These are phyloP conservation scores for Boletus patriciae DNA, from an alignment of 768 basidiomycete genomes.

Conservation along the genomic window DNA sequence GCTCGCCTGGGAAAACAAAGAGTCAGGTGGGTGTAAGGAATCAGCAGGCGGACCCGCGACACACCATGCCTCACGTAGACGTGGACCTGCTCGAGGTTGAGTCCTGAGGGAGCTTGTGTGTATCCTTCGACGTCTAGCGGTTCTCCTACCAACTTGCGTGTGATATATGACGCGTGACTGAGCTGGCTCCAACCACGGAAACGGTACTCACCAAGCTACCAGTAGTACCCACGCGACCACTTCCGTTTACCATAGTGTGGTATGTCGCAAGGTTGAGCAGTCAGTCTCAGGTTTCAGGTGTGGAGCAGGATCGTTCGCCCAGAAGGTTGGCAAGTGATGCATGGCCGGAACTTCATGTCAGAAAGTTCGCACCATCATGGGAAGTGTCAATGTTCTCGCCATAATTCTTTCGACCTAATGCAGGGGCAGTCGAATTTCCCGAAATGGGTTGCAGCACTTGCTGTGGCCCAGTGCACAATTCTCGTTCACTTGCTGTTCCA, in stretches of 20 bases:
- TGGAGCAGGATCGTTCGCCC: background rate
- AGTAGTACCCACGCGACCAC: background rate
- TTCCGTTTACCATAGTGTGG: background rate
- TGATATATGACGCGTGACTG: background rate
- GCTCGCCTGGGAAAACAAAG: conserved; percentile 52
- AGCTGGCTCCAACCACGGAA: background rate
- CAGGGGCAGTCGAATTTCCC: background rate
- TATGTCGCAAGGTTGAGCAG: background rate
- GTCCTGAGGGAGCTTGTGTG: conserved; percentile 52
- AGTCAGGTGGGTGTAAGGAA: background rate
- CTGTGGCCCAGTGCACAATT: no score
- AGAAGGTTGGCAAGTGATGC: background rate
- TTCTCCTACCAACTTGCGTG: conserved; percentile 36
- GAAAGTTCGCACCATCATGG: conserved; percentile 11
- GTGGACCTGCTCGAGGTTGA: conserved; percentile 70
- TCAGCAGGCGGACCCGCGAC: conserved; percentile 19
- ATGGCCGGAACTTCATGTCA: background rate
- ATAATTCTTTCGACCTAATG: background rate
- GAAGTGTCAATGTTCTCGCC: background rate
- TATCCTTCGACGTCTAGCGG: conserved; percentile 63
- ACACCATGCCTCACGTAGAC: conserved; percentile 73
- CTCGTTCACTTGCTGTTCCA: background rate
- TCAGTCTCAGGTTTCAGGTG: background rate
- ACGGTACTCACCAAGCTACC: conserved; percentile 13
- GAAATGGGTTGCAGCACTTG: background rate